Evolutionary conservation across 2,329 filamentous ascomycete species (phyloP), one percentile per base, ranked within the genome.

Genomic region (Lasiodiplodia sp.): DNA sequence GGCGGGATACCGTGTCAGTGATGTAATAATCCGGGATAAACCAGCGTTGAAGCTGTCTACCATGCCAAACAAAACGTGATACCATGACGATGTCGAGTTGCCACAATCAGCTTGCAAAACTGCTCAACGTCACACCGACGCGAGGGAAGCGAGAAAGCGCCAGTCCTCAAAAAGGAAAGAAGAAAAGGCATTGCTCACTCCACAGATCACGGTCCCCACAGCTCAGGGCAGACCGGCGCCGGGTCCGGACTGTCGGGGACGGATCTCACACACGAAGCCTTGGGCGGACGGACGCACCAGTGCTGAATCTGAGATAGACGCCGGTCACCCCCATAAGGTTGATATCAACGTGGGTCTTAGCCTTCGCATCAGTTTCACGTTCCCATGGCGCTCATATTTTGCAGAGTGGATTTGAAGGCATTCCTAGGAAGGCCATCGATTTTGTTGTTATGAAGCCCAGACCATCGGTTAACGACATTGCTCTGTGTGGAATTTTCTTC

Each of bases 181-280:
- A 18, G 18, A 14, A 16, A 31, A 53, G 51, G 31, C 1, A 25
- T 47, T 47, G 44, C 44, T 7, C 44, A 8, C 44, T 47, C 44
- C 44, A 47, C 44, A 47, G 44, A 47, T 47, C 44, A 47, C 18
- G 10, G 44, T 47, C 44, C 44, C 44, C 44, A 47, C 44, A 47
- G 44, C 44, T 47, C 21, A 47, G 44, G 44, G 44, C 21, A 47
- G 18, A 57, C 55, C 25, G 55, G 25, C 16, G 25, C 18, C 58
- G 40, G 40, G 40, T n/a, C 18, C 58, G 58, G 18, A 63, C 25
- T 49, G 47, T 63, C 58, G 40, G 58, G 23, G 23, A 49, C 18
- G 31, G 58, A 63, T 63, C 58, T 63, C 25, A 63, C 25, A 37
- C 40, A 14, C n/a, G 25, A 63, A 11, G 25, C 14, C 23, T 23